phyloP scores from a whole-genome alignment of 352 stramenopile genomes.

The Globisporangium yorkense region DNA sequence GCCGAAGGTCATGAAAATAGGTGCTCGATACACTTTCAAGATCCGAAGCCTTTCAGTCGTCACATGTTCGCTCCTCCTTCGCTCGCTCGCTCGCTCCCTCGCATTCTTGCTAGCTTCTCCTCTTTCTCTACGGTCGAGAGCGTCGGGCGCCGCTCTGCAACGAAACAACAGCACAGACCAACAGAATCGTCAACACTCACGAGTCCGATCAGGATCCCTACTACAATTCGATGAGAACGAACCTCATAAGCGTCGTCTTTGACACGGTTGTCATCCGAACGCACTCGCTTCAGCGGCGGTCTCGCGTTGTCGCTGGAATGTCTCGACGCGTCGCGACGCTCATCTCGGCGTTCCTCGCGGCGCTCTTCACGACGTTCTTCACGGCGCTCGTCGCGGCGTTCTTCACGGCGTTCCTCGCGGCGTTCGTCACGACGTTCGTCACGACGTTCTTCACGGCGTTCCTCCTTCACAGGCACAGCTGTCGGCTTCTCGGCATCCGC shows the following conservation, averaged over 20 bases:
- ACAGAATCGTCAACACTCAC: conserved; percentile 15
- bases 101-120: not conserved
- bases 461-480: not conserved
- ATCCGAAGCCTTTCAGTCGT: not conserved
- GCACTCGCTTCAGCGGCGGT: conserved; percentile 26
- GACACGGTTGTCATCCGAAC: conserved; percentile 15
- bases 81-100: too few relatives aligned
- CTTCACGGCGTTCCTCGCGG: not conserved
- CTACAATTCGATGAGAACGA: not conserved
- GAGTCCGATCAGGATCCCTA: too few relatives aligned
- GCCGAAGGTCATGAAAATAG: too few relatives aligned
- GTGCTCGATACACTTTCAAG: too few relatives aligned
- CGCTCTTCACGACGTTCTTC: not conserved
- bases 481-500: not conserved
- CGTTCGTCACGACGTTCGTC: not conserved
- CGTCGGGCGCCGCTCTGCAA: conserved; percentile 2
- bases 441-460: not conserved
- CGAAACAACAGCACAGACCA: conserved; percentile 1
- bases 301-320: not conserved
- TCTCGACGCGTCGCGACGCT: not conserved
- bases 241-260: conserved; percentile 26
- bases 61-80: too few relatives aligned
- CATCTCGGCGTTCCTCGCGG: not conserved
- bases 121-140: conserved; percentile 1
- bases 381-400: not conserved